Base-by-base conservation (phyloP, 768 basidiomycete species). In the Xanthoconium stramineum region DNA sequence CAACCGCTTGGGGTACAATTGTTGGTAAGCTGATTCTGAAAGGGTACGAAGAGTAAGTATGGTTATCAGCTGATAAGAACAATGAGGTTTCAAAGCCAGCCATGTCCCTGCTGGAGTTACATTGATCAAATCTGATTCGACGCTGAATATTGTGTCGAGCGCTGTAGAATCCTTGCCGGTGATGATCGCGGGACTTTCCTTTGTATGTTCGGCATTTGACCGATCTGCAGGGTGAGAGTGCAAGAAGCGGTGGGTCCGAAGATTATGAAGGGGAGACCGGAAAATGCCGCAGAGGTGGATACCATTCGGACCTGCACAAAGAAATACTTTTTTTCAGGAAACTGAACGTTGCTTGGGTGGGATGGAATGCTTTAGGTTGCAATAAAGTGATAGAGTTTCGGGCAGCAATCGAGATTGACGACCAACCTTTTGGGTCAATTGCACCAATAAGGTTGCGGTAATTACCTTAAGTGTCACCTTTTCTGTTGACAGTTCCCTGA, bases 381-480 rank as follows among this genome's bases (percentile, higher is more conserved):
- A 79, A 73, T 78, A 79, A 73, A 76, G 78, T 78, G 73, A 76
- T 79, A 79, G 79, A 76, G 75, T 78, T 80, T 70, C 69, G 64
- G 65, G 47, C 59, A 58, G 56, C 47, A 73, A 77, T 75, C 76
- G 73, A 76, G 76, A 77, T 77, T 68, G 69, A 69, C 72, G 63
- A 73, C 71, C 67, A 74, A 50, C 71, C 72, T 72, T 72, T 72
- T 74, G 72, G 72, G 72, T 72, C 72, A 52, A 39, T 60, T 60
- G 62, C 72, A 61, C 72, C 71, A 73, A 71, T 71, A 71, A 71
- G 71, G 72, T 70, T 69, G 62, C 60, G 61, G 58, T 35, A 35
- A 63, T 68, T 68, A 62, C 58, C 59, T 40, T 49, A 2, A 30
- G 50, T 57, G 57, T 59, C 59, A 35, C 67, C 61, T 53, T 56